These are phyloP conservation scores for Skeletonema tropicum DNA, from an alignment of 108 stramenopile species.

Conservation along the genomic window DNA sequence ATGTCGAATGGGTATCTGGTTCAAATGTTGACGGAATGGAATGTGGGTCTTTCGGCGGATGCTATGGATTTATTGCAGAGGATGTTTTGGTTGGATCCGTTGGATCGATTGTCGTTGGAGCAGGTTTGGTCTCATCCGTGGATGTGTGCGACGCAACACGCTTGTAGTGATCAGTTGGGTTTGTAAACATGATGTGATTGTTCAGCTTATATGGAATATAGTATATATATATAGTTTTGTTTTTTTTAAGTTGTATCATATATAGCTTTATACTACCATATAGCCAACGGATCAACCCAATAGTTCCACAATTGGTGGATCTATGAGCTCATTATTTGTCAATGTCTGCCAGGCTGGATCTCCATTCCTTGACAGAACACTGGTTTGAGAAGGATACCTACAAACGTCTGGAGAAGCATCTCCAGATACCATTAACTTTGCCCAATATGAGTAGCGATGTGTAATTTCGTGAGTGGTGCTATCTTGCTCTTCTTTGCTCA, in stretches of 20 bases:
- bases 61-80: constrained; percentile 86
- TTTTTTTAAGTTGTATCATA: too few relatives aligned
- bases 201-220: not conserved
- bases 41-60: constrained; percentile 68
- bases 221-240: too few relatives aligned
- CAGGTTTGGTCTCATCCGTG: constrained; percentile 87
- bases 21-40: constrained; percentile 85
- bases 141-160: constrained; percentile 46
- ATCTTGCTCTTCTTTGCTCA: constrained; percentile 76
- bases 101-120: constrained; percentile 80
- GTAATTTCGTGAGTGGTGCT: constrained; percentile 42
- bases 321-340: constrained; percentile 23
- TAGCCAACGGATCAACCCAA: constrained; percentile 18
- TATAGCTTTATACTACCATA: too few relatives aligned
- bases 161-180: not conserved
- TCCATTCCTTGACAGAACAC: constrained; percentile 51
- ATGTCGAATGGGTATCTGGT: constrained; percentile 84
- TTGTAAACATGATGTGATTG: not conserved
- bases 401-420: constrained; percentile 63
- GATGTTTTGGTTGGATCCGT: constrained; percentile 85
- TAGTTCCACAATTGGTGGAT: constrained; percentile 74
- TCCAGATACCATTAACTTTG: constrained; percentile 65
- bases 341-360: constrained; percentile 63
- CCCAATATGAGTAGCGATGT: constrained; percentile 69
- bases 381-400: constrained; percentile 72